Evolutionary conservation across 108 stramenopile genomes (phyloP).

Genomic region (Bacterosira constricta): DNA sequence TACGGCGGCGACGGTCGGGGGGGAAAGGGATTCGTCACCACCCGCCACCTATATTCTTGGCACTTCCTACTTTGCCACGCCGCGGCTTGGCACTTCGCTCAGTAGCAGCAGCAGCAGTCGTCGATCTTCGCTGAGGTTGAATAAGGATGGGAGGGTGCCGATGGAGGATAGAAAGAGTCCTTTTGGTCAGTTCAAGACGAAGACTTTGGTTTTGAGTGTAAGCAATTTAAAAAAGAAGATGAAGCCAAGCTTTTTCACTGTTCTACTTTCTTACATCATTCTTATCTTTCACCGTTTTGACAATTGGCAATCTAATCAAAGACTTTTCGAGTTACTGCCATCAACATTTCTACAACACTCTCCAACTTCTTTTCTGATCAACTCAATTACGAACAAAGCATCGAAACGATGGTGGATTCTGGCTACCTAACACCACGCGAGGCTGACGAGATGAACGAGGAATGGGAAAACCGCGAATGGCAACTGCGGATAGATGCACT

Average conservation of each 20-base stretch:
- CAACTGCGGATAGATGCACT: slow-evolving; percentile 21
- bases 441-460: slow-evolving; percentile 45
- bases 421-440: slow-evolving; percentile 43
- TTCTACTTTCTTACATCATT: not conserved
- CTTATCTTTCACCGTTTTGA: not conserved
- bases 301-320: not conserved
- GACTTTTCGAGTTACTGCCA: slow-evolving; percentile 41
- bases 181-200: slow-evolving; percentile 31
- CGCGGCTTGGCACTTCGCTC: not conserved
- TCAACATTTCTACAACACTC: slow-evolving; percentile 39
- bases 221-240: no score
- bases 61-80: slow-evolving; percentile 35
- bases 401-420: slow-evolving; percentile 40
- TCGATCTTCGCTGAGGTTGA: slow-evolving; percentile 15
- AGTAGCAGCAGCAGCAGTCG: not conserved
- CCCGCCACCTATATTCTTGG: slow-evolving; percentile 31
- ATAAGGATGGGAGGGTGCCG: slow-evolving; percentile 47
- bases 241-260: no score
- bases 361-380: slow-evolving; percentile 51
- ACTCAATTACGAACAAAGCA: slow-evolving; percentile 36
- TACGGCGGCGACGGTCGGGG: not conserved
- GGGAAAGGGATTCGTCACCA: not conserved
- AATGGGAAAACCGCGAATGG: slow-evolving; percentile 52
- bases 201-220: slow-evolving; percentile 41
- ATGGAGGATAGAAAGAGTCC: slow-evolving; percentile 51